Evolutionary conservation across 306 rosid species (phyloP).

Genomic region (Quercus aquifolioides): DNA sequence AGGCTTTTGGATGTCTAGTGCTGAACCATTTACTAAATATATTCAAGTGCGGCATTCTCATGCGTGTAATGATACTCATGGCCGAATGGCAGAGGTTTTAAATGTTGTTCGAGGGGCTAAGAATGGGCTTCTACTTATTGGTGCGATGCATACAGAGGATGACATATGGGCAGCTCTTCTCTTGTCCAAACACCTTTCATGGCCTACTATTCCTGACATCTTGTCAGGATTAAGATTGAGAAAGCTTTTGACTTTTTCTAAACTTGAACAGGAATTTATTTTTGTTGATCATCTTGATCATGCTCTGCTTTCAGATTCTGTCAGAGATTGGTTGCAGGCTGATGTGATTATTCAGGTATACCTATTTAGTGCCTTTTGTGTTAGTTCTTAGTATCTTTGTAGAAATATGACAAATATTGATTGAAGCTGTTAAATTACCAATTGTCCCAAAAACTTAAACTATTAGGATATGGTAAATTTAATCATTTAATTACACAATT

Average conservation of each 20-base stretch:
- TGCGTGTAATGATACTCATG: constrained; percentile 27
- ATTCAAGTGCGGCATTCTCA: constrained; percentile 43
- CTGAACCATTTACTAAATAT: constrained; percentile 86
- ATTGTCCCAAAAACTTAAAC: no score
- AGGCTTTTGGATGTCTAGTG: constrained; percentile 65
- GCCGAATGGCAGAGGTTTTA: constrained; percentile 55
- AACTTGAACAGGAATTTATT: constrained; percentile 48
- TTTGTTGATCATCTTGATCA: constrained; percentile 94
- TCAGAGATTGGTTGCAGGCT: constrained; percentile 50
- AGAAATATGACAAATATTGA: neutral
- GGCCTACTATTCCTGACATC: constrained; percentile 94
- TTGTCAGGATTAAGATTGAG: constrained; percentile 89
- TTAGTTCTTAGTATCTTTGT: neutral
- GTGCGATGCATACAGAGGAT: constrained; percentile 80
- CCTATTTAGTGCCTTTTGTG: constrained; percentile 10
- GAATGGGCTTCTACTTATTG: constrained; percentile 68
- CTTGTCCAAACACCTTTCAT: constrained; percentile 77
- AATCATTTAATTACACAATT: no score
- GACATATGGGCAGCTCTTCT: constrained; percentile 94
- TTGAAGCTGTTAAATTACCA: neutral
- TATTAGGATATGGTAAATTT: no score
- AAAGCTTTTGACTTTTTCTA: constrained; percentile 63
- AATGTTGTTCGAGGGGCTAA: constrained; percentile 46
- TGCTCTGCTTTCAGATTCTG: constrained; percentile 70
- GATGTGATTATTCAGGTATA: constrained; percentile 88